phyloP scores from a whole-genome alignment of 2,329 filamentous ascomycete species.

The Emericellopsis cladophorae region DNA sequence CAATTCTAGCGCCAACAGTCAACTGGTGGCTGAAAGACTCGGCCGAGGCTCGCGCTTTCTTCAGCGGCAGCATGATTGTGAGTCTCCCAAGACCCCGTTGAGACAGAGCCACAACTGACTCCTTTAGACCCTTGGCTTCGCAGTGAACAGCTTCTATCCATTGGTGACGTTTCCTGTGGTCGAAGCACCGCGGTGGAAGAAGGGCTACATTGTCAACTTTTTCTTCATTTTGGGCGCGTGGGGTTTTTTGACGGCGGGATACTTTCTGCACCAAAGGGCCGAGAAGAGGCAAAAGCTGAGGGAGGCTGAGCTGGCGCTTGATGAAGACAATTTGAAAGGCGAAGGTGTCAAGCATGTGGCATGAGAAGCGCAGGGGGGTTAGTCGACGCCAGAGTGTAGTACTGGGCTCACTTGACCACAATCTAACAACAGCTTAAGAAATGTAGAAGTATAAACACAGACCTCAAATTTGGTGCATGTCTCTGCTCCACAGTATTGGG shows the following conservation, averaged over 20 bases:
- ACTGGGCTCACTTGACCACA: no score
- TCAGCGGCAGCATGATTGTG: slow-evolving; percentile 11
- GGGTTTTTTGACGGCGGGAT: slow-evolving; percentile 15
- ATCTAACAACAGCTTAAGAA: no score
- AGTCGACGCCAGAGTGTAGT: no score
- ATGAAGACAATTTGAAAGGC: slow-evolving; percentile 7
- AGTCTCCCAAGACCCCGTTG: slow-evolving; percentile 2
- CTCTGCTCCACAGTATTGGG: no score
- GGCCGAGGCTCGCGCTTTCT: slow-evolving; percentile 11
- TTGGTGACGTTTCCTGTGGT: slow-evolving; percentile 10
- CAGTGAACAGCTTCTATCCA: slow-evolving; percentile 11
- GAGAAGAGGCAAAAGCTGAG: slow-evolving; percentile 12
- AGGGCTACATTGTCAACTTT: slow-evolving; percentile 10
- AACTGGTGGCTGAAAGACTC: slow-evolving; percentile 11
- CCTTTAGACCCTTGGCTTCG: slow-evolving; percentile 11
- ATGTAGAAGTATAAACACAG: no score
- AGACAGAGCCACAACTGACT: background rate
- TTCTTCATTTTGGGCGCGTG: slow-evolving; percentile 13
- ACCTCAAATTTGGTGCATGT: no score
- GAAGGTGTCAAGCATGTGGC: slow-evolving; percentile 7
- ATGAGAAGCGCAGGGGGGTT: background rate
- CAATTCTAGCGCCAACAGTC: slow-evolving; percentile 10
- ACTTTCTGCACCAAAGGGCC: slow-evolving; percentile 12
- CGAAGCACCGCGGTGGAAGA: slow-evolving; percentile 9
- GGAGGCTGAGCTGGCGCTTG: slow-evolving; percentile 7